phyloP scores from a whole-genome alignment of 495 filamentous ascomycete species.

The Hyaloscypha variabilis region DNA sequence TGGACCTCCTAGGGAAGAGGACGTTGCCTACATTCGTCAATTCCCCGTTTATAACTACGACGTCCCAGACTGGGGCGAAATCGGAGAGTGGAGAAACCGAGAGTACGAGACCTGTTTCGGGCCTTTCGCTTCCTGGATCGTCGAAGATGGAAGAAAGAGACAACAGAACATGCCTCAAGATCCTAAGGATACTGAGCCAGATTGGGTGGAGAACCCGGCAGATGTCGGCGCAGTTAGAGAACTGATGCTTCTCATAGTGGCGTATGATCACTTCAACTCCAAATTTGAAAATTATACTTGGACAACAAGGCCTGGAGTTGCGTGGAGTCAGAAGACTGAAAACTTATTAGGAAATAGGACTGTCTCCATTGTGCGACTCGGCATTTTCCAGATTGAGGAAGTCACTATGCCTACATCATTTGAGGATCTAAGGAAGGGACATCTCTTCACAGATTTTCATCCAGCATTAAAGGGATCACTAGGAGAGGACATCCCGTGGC shows the following conservation, averaged over 20 bases:
- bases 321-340: conserved; percentile 13
- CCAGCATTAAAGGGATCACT: conserved; percentile 15
- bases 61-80: conserved; percentile 19
- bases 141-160: conserved; percentile 23
- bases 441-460: conserved; percentile 8
- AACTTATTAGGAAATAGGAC: conserved; percentile 23
- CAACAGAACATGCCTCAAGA: conserved; percentile 7
- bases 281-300: conserved; percentile 7
- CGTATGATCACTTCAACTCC: conserved; percentile 22
- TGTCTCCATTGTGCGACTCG: conserved; percentile 21
- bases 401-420: conserved; percentile 16
- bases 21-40: conserved; percentile 21
- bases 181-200: conserved; percentile 11
- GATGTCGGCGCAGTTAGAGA: conserved; percentile 20
- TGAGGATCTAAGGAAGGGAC: conserved; percentile 6
- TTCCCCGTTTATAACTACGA: conserved; percentile 22
- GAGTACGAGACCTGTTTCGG: conserved; percentile 23
- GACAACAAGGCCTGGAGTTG: background rate
- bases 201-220: conserved; percentile 11
- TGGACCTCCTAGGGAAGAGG: conserved; percentile 10
- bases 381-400: conserved; percentile 22
- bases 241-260: conserved; percentile 22
- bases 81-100: conserved; percentile 19
- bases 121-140: conserved; percentile 23
- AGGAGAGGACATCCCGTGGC: conserved; percentile 12